Evolutionary conservation across 805 yeast species (phyloP), one percentile per base, ranked within the genome.

Genomic region (Candida railenensis): DNA sequence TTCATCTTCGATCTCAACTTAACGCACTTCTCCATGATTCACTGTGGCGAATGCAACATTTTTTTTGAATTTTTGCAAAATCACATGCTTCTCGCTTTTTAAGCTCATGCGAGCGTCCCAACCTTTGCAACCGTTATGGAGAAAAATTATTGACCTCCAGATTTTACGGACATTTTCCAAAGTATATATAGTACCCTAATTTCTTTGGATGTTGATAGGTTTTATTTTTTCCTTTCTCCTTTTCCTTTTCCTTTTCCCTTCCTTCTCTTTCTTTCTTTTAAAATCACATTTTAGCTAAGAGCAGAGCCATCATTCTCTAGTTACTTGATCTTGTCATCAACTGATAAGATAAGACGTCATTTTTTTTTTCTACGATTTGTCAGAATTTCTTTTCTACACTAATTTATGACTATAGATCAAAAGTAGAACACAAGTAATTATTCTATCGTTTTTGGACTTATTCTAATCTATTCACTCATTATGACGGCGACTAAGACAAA

Each of bases 401-500:
- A 33, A 14, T 33, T 33, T 15, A 8, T 4, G 5, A 4, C 4
- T 15, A 8, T 5, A 33, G 14, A 8, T 33, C 5, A 15, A 15
- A 4, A 14, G 36, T 33, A 33, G 16, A 7, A 14, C 11, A 25
- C 30, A 25, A 25, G 11, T 11, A 25, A 25, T 5, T 25, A 25
- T 25, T 25, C 16, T 33, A 11, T 14, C 8, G 14, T 4, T 33
- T 15, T 14, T 33, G n/a, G 5, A 8, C 36, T 33, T 8, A 14
- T 11, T 33, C 5, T 4, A 33, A 33, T n/a, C 36, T 33, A 8
- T 33, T 4, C 36, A 33, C 11, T 20, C 30, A 16, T 9, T 16
- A 22, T 39, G 19, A 15, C 42, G 11, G 15, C 18, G 21, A 9
- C 19, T 34, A 38, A 12, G 7, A 33, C n/a, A 4, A 48, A 52